Evolutionary conservation across 139 green algal genomes (phyloP), one percentile per base, ranked within the genome.

Genomic region (Coccomyxa sp.): DNA sequence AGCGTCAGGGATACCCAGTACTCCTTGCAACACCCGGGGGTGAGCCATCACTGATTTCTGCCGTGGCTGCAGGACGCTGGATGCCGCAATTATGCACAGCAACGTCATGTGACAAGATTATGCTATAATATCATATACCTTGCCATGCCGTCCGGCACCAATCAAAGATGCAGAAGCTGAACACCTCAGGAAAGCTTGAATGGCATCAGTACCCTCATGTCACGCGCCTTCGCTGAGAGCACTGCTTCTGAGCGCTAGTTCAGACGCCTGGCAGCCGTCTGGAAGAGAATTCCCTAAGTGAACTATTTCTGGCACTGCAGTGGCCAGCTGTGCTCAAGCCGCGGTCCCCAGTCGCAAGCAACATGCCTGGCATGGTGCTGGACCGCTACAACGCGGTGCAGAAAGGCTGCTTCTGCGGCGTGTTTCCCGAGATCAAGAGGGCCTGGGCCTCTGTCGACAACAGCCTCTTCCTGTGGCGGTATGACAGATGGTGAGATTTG

Each of bases 381-480:
- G 93, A 97, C 34, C 93, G 94, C 38, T 94, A 96, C 83, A 82
- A 84, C 6, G 79, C 86, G 24, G 93, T 90, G 82, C 82, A 88
- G 78, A 89, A 88, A 9, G 95, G 95, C 74, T 95, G 92, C 81
- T 96, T 97, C 83, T 97, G 91, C 77, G 95, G 95, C 36, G 82
- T 97, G 29, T 97, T 98, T 72, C 90, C 95, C 0, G 70, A 89
- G 8, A 93, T 98, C 76, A 70, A 87, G 7, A 86, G 89, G 9
- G 95, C 94, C 10, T 98, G 95, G 95, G 95, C 94, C 0, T 94
- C 90, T 18, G 90, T 98, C 0, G 93, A 98, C 85, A 95, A 95
- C 86, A 89, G 87, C 0, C 84, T 98, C 3, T 98, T 96, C 82
- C 81, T 98, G 7, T 98, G 95, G 95, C 89, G 92, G 31, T 93